phyloP scores from a whole-genome alignment of 2,329 filamentous ascomycete species.

The Cladosporium colombiae region DNA sequence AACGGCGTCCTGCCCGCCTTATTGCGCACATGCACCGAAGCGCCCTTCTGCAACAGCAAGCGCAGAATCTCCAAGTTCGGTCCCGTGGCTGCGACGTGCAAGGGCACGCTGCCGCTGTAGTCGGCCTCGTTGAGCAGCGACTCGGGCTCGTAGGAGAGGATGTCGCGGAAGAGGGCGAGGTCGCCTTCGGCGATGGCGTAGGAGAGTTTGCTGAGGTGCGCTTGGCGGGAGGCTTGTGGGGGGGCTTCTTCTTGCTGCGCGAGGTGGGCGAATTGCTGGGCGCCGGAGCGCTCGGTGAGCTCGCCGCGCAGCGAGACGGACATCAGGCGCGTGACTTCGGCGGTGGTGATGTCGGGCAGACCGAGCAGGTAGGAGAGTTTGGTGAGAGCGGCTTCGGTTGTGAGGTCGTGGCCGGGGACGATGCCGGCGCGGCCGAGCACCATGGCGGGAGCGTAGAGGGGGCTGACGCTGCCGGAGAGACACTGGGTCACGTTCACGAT shows the following conservation, averaged over 20 bases:
- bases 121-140: slow-evolving; percentile 73
- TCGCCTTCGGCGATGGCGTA: slow-evolving; percentile 78
- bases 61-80: slow-evolving; percentile 57
- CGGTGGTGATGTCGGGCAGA: slow-evolving; percentile 61
- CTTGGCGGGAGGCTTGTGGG: slow-evolving; percentile 8
- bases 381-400: slow-evolving; percentile 84
- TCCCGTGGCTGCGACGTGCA: slow-evolving; percentile 59
- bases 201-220: slow-evolving; percentile 67
- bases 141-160: slow-evolving; percentile 66
- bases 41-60: slow-evolving; percentile 57
- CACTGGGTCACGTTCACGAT: slow-evolving; percentile 94
- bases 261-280: slow-evolving; percentile 11
- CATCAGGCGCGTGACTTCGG: slow-evolving; percentile 71
- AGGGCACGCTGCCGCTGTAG: slow-evolving; percentile 75
- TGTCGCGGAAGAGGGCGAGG: slow-evolving; percentile 62
- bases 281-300: slow-evolving; percentile 63
- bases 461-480: slow-evolving; percentile 49
- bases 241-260: neutral
- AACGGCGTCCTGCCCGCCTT: slow-evolving; percentile 59
- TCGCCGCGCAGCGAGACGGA: slow-evolving; percentile 77
- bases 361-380: slow-evolving; percentile 87
- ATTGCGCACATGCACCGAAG: slow-evolving; percentile 62
- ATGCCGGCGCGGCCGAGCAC: slow-evolving; percentile 80
- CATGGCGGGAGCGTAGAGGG: slow-evolving; percentile 51
- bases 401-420: slow-evolving; percentile 86